Evolutionary conservation across 2,329 filamentous ascomycete species (phyloP).

Genomic region (Neopestalotiopsis sp.): DNA sequence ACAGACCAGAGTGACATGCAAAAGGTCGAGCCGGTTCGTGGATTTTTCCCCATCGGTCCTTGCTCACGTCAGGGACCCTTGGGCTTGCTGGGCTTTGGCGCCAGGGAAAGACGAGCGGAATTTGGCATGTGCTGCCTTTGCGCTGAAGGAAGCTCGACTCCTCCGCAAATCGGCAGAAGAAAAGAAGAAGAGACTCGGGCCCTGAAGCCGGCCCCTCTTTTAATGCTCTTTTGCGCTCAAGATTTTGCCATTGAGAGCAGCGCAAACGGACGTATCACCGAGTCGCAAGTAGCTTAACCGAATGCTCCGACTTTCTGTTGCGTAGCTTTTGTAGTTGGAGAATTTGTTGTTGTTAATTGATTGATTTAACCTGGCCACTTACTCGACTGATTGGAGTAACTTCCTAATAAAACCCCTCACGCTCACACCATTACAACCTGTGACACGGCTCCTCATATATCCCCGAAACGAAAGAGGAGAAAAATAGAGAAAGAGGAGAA

Average conservation of each 20-base stretch:
- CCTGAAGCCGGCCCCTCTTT: constrained; percentile 23
- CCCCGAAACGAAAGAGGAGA: constrained; percentile 3
- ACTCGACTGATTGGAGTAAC: background rate
- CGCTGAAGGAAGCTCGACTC: background rate
- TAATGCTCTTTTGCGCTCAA: background rate
- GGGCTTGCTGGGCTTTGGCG: background rate
- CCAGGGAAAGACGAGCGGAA: background rate
- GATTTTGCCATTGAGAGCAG: constrained; percentile 15
- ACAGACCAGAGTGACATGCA: background rate
- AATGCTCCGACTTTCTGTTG: background rate
- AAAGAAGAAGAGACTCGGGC: constrained; percentile 21
- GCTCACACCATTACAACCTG: background rate
- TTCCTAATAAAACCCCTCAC: constrained; percentile 2
- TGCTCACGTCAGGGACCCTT: background rate
- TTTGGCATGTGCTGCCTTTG: background rate
- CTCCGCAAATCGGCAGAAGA: constrained; percentile 35
- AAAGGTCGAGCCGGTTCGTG: background rate
- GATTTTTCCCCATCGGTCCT: background rate
- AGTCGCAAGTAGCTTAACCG: constrained; percentile 20
- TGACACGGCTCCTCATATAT: constrained; percentile 12
- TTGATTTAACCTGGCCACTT: background rate
- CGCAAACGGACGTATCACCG: constrained; percentile 15
- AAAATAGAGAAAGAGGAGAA: background rate
- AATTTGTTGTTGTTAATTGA: background rate
- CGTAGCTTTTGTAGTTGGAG: background rate